Conservation (phyloP, 2,329 filamentous ascomycete species). For the Botryotinia narcissicola region DNA sequence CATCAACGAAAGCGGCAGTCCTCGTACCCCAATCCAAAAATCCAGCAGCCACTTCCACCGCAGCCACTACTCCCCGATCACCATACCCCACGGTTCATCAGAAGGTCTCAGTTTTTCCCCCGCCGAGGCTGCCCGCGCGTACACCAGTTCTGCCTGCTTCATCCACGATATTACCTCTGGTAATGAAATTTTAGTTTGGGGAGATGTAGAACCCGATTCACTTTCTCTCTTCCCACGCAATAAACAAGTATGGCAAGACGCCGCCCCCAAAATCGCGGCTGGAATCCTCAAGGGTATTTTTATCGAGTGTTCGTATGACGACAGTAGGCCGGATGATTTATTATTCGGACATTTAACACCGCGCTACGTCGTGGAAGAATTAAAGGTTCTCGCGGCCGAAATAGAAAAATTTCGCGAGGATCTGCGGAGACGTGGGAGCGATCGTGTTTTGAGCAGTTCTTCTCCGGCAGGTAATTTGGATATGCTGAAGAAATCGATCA, state of each 20-base stretch:
- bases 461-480: background rate
- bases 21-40: background rate
- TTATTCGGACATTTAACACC: slow-evolving; percentile 90
- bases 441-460: background rate
- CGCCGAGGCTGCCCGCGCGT: slow-evolving; percentile 52
- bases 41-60: background rate
- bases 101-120: background rate
- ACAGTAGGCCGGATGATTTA: slow-evolving; percentile 71
- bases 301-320: slow-evolving; percentile 93
- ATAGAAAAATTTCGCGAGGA: slow-evolving; percentile 21
- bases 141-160: slow-evolving; percentile 92
- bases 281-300: slow-evolving; percentile 78
- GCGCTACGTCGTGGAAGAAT: slow-evolving; percentile 75
- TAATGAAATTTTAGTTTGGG: slow-evolving; percentile 86
- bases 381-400: slow-evolving; percentile 62
- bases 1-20: background rate
- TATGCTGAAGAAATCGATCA: background rate
- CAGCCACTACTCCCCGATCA: background rate
- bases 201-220: slow-evolving; percentile 90
- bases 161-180: slow-evolving; percentile 71
- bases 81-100: background rate
- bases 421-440: background rate
- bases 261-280: slow-evolving; percentile 75
- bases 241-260: slow-evolving; percentile 79
- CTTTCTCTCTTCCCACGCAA: slow-evolving; percentile 81